Conservation (phyloP, 495 filamentous ascomycete genomes). For the Daldinia grandis region DNA sequence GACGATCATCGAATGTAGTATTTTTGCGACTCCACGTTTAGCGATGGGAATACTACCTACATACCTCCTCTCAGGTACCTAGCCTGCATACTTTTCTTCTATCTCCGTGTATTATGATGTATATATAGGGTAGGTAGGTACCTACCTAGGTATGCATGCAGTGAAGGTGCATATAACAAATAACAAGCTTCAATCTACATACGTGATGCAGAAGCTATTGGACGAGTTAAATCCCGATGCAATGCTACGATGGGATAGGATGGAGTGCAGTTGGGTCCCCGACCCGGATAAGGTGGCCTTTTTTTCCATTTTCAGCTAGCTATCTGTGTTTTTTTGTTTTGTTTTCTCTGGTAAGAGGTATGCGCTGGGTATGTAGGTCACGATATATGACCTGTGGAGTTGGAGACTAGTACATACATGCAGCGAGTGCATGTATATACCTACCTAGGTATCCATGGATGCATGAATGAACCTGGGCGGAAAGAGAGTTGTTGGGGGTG, state of each 20-base stretch:
- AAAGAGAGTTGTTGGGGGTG: background rate
- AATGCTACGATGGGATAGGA: background rate
- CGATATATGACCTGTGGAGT: background rate
- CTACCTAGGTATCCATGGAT: too few relatives aligned
- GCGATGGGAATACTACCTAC: background rate
- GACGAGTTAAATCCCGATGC: constrained; percentile 2
- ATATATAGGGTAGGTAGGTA: too few relatives aligned
- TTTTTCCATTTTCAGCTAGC: background rate
- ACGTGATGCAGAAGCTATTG: background rate
- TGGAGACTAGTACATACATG: background rate
- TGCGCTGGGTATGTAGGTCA: background rate
- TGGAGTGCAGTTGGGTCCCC: background rate
- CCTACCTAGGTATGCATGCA: too few relatives aligned
- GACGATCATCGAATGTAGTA: background rate
- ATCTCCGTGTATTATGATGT: background rate
- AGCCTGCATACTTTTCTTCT: background rate
- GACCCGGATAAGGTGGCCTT: background rate
- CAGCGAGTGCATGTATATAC: background rate
- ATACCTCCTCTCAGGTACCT: background rate
- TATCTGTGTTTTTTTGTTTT: background rate
- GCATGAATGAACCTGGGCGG: background rate
- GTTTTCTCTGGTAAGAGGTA: background rate
- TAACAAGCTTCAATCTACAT: background rate
- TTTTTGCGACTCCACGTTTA: constrained; percentile 1
- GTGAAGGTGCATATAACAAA: background rate